Evolutionary conservation across 768 basidiomycete species (phyloP), one percentile per base, ranked within the genome.

Genomic region (Gyrodon lividus): DNA sequence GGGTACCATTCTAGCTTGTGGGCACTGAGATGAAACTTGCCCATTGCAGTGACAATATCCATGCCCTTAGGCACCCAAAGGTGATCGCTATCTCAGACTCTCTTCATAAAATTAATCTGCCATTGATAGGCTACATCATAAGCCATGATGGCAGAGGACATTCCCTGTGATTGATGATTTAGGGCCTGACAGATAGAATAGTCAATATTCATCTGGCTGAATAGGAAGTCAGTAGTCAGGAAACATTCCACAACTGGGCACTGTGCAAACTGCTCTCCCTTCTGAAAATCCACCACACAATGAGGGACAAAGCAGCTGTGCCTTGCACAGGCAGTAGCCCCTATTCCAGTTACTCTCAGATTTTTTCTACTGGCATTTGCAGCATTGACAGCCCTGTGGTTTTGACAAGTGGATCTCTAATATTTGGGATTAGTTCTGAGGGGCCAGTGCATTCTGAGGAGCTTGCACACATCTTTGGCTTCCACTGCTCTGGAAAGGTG

Each of bases 91-190:
- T 30, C 26, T 6, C 16, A 14, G 28, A 50, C 22, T 2, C 58
- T 24, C n/a, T 53, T 31, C 13, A 9, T 16, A 31, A 63, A 57
- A 26, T 67, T 41, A 1, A 58, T 22, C 1, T 30, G 45, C 46
- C 58, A 69, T 46, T 68, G 58, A 41, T 68, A 71, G 10, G 52
- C 55, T n/a, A 69, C 61, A 45, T 70, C 64, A 51, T 71, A 71
- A 1, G 67, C 59, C 2, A 67, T 30, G 2, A 61, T 33, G 8
- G 38, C 30, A 16, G 7, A 43, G 16, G 2, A 0, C 3, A 59
- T 43, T 4, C 34, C 40, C 6, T 44, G 37, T 1, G 49, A 50
- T 3, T 55, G 44, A 23, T 59, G 59, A 0, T 44, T 37, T 5
- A 70, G 22, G 2, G 60, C 60, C 12, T 66, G 54, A 43, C 55